These are phyloP conservation scores for Endocarpon pusillum DNA, from an alignment of 495 filamentous ascomycete species.

Conservation along the genomic window DNA sequence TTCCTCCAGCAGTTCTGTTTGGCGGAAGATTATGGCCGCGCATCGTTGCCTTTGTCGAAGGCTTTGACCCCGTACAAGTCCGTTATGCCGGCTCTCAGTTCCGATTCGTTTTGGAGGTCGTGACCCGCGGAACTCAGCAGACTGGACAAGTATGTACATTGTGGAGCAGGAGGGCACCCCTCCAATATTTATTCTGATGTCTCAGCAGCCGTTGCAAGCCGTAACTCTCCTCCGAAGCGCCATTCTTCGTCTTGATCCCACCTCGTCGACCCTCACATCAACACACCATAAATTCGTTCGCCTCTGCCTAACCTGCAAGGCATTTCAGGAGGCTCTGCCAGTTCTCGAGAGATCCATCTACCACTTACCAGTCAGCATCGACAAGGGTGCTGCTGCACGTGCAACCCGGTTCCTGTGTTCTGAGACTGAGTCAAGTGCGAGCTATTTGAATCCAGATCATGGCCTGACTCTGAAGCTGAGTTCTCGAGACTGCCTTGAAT, in stretches of 20 bases:
- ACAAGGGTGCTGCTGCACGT: constrained; percentile 11
- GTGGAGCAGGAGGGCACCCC: constrained; percentile 27
- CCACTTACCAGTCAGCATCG: constrained; percentile 38
- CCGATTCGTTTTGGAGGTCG: constrained; percentile 31
- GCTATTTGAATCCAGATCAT: constrained; percentile 38
- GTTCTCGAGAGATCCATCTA: constrained; percentile 52
- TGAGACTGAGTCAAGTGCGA: constrained; percentile 15
- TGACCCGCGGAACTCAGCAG: constrained; percentile 24
- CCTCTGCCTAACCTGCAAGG: constrained; percentile 37
- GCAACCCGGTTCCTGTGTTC: constrained; percentile 13
- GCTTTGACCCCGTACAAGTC: constrained; percentile 40
- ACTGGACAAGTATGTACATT: too few species aligned
- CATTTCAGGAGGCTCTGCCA: constrained; percentile 38
- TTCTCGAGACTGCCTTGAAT: constrained; percentile 46
- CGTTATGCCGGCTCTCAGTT: constrained; percentile 40
- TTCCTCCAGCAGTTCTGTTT: not conserved
- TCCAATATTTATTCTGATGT: not conserved
- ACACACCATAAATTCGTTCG: constrained; percentile 44
- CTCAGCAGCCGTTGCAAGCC: constrained; percentile 37
- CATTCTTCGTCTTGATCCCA: constrained; percentile 55
- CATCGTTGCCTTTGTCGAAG: constrained; percentile 27
- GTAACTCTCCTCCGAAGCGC: constrained; percentile 43
- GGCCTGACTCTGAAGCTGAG: constrained; percentile 41
- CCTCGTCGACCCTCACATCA: constrained; percentile 51
- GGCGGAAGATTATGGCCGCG: constrained; percentile 29